Evolutionary conservation across 371 early-diverging fungal genomes (phyloP).

Genomic region (Apophysomyces trapeziformis): DNA sequence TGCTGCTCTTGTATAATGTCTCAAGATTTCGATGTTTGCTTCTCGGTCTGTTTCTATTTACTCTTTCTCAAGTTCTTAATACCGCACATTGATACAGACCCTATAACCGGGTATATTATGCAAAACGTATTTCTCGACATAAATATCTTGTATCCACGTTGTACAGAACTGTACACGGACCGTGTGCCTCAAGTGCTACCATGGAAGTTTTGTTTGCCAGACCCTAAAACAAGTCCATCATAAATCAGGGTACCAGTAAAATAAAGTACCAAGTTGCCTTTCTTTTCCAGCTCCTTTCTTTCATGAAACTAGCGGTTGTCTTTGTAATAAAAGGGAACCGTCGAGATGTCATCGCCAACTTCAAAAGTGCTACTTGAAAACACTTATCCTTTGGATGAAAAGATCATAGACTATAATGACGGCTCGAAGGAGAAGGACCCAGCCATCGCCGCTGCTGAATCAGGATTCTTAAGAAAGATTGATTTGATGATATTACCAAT

Average conservation of each 20-base stretch:
- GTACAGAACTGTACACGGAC: neutral
- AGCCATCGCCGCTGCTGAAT: slow-evolving; percentile 24
- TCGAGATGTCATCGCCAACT: neutral
- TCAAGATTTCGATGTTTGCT: too few species aligned
- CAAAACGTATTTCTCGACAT: too few species aligned
- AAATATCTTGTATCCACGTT: neutral
- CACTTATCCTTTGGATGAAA: neutral
- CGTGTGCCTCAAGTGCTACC: slow-evolving; percentile 1
- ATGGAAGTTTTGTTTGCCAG: neutral
- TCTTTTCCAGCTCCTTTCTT: neutral
- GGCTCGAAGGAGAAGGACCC: neutral
- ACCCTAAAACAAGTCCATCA: neutral
- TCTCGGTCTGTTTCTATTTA: too few species aligned
- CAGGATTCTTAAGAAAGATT: slow-evolving; percentile 37
- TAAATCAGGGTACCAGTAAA: neutral
- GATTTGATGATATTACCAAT: slow-evolving; percentile 43
- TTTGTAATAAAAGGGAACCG: too few species aligned
- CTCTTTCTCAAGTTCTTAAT: too few species aligned
- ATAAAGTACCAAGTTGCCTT: too few species aligned
- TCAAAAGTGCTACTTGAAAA: neutral
- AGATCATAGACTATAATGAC: too few species aligned
- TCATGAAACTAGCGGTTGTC: neutral
- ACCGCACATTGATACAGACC: too few species aligned
- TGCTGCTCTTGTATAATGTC: too few species aligned
- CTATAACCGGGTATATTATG: too few species aligned